Base-by-base conservation (phyloP, 176 grass and related monocot genomes). In the Cenchrus americanus region DNA sequence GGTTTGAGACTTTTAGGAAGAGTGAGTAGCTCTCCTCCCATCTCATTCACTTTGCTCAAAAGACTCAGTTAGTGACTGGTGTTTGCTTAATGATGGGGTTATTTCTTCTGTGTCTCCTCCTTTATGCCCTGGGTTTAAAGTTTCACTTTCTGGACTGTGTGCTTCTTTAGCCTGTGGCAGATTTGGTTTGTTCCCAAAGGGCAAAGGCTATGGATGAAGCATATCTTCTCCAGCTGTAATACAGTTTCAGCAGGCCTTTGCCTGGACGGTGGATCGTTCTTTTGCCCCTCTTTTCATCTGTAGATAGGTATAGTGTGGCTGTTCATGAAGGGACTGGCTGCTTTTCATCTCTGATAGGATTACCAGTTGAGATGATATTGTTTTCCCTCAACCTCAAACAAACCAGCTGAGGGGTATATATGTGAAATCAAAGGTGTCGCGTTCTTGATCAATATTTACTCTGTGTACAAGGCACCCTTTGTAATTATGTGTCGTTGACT, bases 81-180 rank as follows among this genome's bases (percentile, higher is more conserved):
- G 64, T 79, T 72, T 84, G 69, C 79, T 87, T 87, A 87, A 84
- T 91, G 81, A 89, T 87, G 85, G 81, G 65, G 71, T 82, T 78
- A 85, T 78, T 87, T 78, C 76, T 73, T 70, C 79, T 69, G 82
- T 76, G 12, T 78, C 46, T 79, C 61, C 65, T 51, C 82, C 92
- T 94, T 92, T 90, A 85, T 86, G 75, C 85, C 82, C 73, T 85
- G 84, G 75, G 76, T 84, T 94, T 81, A 92, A 94, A 94, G 92
- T 78, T 80, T 67, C 65, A 76, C 87, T 92, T 92, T 92, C 85
- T 86, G 54, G 78, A 62, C 59, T 83, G 34, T 83, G 74, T 37
- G 83, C 59, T 76, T 64, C 89, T 89, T 89, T 83, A 69, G 32
- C 37, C 76, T 71, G 30, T 80, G 50, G 72, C 83, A 85, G 78